These are phyloP conservation scores for Macrophomina pseudophaseolina DNA, from an alignment of 2,329 filamentous ascomycete species.

Conservation along the genomic window DNA sequence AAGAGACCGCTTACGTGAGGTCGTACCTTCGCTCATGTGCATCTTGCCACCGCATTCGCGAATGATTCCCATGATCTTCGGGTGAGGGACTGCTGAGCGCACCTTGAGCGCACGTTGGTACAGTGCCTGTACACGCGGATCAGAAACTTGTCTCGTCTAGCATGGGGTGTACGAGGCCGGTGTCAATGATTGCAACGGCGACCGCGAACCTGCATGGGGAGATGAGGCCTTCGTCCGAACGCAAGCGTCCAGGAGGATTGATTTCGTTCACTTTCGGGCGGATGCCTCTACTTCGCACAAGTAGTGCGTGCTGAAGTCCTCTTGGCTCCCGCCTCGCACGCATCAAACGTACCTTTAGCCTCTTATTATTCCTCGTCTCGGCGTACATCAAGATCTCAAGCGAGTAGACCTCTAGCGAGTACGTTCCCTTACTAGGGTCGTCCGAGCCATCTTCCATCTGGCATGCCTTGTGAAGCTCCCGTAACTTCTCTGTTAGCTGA, in stretches of 20 bases:
- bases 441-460: constrained; percentile 85
- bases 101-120: constrained; percentile 92
- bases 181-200: too few species aligned
- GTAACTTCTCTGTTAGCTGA: constrained; percentile 79
- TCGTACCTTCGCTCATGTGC: constrained; percentile 88
- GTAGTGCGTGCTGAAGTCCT: too few species aligned
- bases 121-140: constrained; percentile 58
- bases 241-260: too few species aligned
- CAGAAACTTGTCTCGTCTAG: constrained; percentile 8
- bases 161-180: neutral
- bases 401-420: constrained; percentile 93
- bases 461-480: constrained; percentile 87
- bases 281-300: too few species aligned
- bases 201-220: too few species aligned
- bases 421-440: constrained; percentile 94
- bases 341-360: constrained; percentile 69
- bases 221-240: too few species aligned
- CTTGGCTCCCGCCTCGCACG: neutral
- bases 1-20: constrained; percentile 30
- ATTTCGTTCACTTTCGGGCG: too few species aligned
- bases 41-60: constrained; percentile 99
- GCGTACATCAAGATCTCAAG: constrained; percentile 99
- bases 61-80: constrained; percentile 99
- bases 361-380: constrained; percentile 96
- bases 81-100: constrained; percentile 95